These are phyloP conservation scores for Calvatia gigantea DNA, from an alignment of 768 basidiomycete species.

Conservation along the genomic window DNA sequence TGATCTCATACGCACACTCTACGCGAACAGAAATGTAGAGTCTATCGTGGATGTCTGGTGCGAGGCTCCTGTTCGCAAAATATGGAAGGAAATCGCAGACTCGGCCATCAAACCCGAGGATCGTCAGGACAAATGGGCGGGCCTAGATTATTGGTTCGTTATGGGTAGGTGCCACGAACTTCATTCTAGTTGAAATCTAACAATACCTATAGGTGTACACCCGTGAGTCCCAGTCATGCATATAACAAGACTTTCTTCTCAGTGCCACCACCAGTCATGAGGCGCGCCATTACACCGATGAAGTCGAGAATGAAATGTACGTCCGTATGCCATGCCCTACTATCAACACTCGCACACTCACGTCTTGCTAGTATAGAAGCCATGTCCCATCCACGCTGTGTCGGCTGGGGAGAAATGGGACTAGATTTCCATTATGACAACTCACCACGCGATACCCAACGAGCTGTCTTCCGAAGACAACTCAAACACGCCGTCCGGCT, in stretches of 20 bases:
- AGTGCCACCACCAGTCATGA: slow-evolving; percentile 56
- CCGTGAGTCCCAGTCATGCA: slow-evolving; percentile 44
- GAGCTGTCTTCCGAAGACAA: slow-evolving; percentile 62
- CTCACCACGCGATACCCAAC: slow-evolving; percentile 69
- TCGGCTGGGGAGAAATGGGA: slow-evolving; percentile 88
- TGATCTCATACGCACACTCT: slow-evolving; percentile 67
- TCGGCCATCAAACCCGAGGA: slow-evolving; percentile 53
- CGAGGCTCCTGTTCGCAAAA: slow-evolving; percentile 62
- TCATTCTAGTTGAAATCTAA: not conserved
- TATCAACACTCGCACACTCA: not conserved
- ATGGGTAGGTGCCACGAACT: slow-evolving; percentile 51
- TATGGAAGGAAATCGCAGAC: slow-evolving; percentile 75
- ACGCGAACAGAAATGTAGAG: slow-evolving; percentile 51
- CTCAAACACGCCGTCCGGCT: slow-evolving; percentile 65
- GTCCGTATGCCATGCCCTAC: slow-evolving; percentile 26
- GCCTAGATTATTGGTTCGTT: slow-evolving; percentile 77
- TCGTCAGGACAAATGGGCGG: slow-evolving; percentile 54
- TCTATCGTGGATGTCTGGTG: slow-evolving; percentile 88
- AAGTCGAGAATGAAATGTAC: slow-evolving; percentile 66
- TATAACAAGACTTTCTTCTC: not conserved
- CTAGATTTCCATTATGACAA: slow-evolving; percentile 83
- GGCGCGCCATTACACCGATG: slow-evolving; percentile 63
- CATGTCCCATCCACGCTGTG: slow-evolving; percentile 76
- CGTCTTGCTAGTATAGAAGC: slow-evolving; percentile 36
- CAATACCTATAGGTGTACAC: slow-evolving; percentile 54